Evolutionary conservation across 768 basidiomycete species (phyloP).

Genomic region (Termitomyces sp.): DNA sequence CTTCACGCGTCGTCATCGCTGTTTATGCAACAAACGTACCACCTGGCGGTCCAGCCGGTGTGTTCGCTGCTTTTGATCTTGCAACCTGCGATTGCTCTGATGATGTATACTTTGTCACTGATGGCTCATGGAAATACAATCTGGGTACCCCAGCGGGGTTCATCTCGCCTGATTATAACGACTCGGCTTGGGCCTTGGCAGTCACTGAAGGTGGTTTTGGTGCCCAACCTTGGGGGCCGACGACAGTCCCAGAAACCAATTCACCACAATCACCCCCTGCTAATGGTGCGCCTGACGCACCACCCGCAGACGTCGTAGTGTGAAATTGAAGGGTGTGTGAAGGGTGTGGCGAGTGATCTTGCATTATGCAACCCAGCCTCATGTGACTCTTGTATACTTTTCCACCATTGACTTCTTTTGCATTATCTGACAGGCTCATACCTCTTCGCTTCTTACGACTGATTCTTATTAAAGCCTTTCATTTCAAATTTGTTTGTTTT

Average conservation of each 20-base stretch:
- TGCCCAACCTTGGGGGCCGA: conserved; percentile 20
- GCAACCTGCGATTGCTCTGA: conserved; percentile 15
- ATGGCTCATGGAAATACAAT: conserved; percentile 22
- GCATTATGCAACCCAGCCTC: no score
- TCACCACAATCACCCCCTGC: conserved; percentile 12
- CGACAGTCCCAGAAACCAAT: conserved; percentile 6
- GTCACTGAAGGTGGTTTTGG: conserved; percentile 21
- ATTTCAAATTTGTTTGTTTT: neutral
- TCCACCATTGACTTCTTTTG: neutral
- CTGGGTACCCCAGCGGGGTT: conserved; percentile 14
- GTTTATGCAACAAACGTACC: conserved; percentile 12
- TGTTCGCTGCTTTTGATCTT: conserved; percentile 19
- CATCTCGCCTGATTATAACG: conserved; percentile 11
- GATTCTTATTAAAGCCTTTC: neutral
- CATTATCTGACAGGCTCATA: neutral
- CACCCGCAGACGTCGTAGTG: conserved; percentile 12
- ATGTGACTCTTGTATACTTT: neutral
- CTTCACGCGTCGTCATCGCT: conserved; percentile 17
- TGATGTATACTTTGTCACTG: conserved; percentile 15
- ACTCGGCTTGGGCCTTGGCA: conserved; percentile 19
- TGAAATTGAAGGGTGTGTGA: no score
- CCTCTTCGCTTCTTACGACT: neutral
- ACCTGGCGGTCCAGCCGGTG: conserved; percentile 15
- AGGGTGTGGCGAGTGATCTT: neutral
- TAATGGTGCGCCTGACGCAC: conserved; percentile 9